Evolutionary conservation across 257 asterid genomes (phyloP), one percentile per base, ranked within the genome.

Genomic region (Misopates orontium): DNA sequence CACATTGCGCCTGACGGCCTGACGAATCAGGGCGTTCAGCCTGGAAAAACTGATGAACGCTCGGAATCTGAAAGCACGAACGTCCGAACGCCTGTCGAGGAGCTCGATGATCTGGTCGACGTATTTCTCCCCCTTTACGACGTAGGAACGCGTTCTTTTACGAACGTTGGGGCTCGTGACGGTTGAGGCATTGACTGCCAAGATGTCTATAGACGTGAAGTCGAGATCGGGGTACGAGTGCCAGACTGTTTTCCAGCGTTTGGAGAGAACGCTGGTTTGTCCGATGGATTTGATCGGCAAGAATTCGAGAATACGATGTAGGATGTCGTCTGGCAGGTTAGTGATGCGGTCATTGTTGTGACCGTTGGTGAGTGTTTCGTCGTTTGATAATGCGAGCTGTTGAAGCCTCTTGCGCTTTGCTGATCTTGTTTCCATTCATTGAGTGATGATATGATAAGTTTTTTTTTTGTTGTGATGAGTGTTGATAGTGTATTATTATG

Each of bases 361-460:
- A 10, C 40, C 57, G 10, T 52, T 28, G 51, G 47, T 16, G 19
- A 24, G 13, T 4, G 17, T n/a, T n/a, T 5, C 20, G 49, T 16
- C 15, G 41, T 3, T 23, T 8, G 64, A 20, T 40, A 8, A 36
- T 4, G 42, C 36, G 36, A 53, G 31, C 32, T 62, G 32, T 8
- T 51, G 49, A 17, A 66, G 80, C 68, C 70, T 88, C 66, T 79
- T 91, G 66, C 81, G 76, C 76, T 84, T 91, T 1, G 82, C 80
- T 14, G 91, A 88, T 86, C 96, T 75, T 42, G 98, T 88, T 78
- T 91, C 96, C 98, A 91, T 91, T 57, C 25, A 25, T 77, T 62
- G 60, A 63, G 21, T 23, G 23, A 14, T 58, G 40, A 40, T 60
- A 71, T n/a, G 21, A 47, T n/a, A 12, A 5, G n/a, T 1, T 15